phyloP scores from a whole-genome alignment of 78 protist species.

The Dictyostelium citrinum region DNA sequence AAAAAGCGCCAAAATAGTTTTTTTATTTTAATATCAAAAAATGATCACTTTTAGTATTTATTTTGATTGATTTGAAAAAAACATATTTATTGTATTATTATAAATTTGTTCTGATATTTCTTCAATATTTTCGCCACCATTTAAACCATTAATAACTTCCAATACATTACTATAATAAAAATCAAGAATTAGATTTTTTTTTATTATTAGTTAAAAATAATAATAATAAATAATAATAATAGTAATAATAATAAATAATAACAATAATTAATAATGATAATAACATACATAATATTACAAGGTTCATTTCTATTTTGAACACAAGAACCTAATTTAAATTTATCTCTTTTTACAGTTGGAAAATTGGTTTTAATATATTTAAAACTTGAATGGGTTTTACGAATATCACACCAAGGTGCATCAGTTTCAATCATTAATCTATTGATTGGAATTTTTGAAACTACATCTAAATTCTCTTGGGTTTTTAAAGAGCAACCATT shows the following conservation, averaged over 20 bases:
- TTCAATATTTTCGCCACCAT: not conserved
- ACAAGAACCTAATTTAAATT: slow-evolving; percentile 17
- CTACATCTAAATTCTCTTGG: slow-evolving; percentile 66
- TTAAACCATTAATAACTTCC: slow-evolving; percentile 51
- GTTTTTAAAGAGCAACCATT: slow-evolving; percentile 84
- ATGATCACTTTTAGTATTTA: not conserved
- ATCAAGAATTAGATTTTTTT: no score
- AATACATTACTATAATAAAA: slow-evolving; percentile 46
- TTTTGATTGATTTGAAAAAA: not conserved
- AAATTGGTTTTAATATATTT: slow-evolving; percentile 59
- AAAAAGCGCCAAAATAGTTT: not conserved
- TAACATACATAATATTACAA: slow-evolving; percentile 72
- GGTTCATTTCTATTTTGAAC: slow-evolving; percentile 82
- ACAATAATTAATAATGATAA: no score
- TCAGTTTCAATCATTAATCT: slow-evolving; percentile 76
- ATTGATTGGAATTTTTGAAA: slow-evolving; percentile 59
- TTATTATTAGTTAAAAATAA: no score
- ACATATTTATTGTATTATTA: not conserved
- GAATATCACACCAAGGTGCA: slow-evolving; percentile 82
- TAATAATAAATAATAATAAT: no score
- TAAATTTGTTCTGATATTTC: not conserved
- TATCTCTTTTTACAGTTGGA: slow-evolving; percentile 59
- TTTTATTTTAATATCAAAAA: no score
- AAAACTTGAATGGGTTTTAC: slow-evolving; percentile 67
- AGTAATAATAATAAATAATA: no score